These are phyloP conservation scores for Bidens hawaiensis DNA, from an alignment of 140 eudicot genomes.

Conservation along the genomic window DNA sequence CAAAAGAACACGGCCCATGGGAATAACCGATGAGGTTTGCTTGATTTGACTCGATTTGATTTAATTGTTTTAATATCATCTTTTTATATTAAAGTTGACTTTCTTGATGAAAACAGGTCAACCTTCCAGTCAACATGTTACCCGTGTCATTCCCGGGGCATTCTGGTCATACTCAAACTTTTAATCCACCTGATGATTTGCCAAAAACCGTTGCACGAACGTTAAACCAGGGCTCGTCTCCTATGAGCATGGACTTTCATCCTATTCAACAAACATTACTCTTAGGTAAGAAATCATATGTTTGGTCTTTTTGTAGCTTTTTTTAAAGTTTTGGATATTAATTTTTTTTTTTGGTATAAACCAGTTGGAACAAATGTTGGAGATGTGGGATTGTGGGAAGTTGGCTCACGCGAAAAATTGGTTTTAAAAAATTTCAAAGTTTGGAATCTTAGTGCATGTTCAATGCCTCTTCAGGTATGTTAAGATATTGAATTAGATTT, in stretches of 20 bases:
- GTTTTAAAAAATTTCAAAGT: slow-evolving; percentile 77
- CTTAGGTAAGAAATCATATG: slow-evolving; percentile 51
- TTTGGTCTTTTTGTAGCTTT: not conserved
- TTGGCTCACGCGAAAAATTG: slow-evolving; percentile 76
- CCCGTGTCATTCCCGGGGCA: slow-evolving; percentile 75
- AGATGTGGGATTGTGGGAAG: slow-evolving; percentile 83
- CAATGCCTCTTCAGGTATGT: slow-evolving; percentile 71
- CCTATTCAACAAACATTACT: slow-evolving; percentile 77
- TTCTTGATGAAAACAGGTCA: slow-evolving; percentile 40
- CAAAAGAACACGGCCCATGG: slow-evolving; percentile 77
- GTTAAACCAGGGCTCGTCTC: slow-evolving; percentile 85
- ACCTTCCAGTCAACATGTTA: slow-evolving; percentile 67
- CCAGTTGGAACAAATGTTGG: slow-evolving; percentile 92
- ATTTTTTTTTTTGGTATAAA: slow-evolving; percentile 4
- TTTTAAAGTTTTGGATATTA: not conserved
- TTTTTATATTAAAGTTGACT: not conserved
- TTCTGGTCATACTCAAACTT: slow-evolving; percentile 53
- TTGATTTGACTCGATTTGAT: not conserved
- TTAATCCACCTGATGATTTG: slow-evolving; percentile 62
- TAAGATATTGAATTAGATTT: not conserved
- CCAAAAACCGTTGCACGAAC: slow-evolving; percentile 75
- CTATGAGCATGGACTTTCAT: slow-evolving; percentile 98
- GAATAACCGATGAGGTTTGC: slow-evolving; percentile 75
- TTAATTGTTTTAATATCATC: not conserved
- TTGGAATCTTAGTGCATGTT: slow-evolving; percentile 74